Conservation (phyloP, 495 filamentous ascomycete species). For the Daldinia childiae region DNA sequence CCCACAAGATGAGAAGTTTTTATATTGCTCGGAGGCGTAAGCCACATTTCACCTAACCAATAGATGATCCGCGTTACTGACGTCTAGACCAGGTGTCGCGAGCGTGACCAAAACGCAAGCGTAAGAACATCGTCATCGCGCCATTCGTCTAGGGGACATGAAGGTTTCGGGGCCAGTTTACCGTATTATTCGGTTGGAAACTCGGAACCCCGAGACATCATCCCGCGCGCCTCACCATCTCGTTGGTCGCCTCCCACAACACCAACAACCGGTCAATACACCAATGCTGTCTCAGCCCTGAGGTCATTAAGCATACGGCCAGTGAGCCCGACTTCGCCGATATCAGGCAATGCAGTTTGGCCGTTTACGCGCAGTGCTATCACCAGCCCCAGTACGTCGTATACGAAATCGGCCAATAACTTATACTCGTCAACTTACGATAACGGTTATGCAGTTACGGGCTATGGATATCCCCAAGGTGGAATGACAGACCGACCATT, state of each 20-base stretch:
- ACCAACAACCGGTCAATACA: constrained; percentile 48
- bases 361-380: constrained; percentile 57
- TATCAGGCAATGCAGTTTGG: constrained; percentile 51
- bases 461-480: constrained; percentile 45
- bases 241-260: constrained; percentile 56
- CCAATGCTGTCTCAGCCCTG: constrained; percentile 56
- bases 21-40: constrained; percentile 63
- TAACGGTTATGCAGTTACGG: constrained; percentile 48
- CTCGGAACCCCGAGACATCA: constrained; percentile 59
- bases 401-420: constrained; percentile 48
- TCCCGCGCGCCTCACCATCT: constrained; percentile 62
- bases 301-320: constrained; percentile 57
- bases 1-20: constrained; percentile 52
- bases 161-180: constrained; percentile 43
- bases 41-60: constrained; percentile 42
- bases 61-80: constrained; percentile 26
- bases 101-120: constrained; percentile 51
- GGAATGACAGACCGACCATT: constrained; percentile 54
- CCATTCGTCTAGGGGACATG: constrained; percentile 38
- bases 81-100: constrained; percentile 53
- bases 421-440: constrained; percentile 60
- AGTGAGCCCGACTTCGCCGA: constrained; percentile 58
- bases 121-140: constrained; percentile 42
- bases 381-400: constrained; percentile 58
- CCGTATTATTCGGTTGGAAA: constrained; percentile 49